Base-by-base conservation (phyloP, 2,329 filamentous ascomycete species). In the Pezicula carpinea region DNA sequence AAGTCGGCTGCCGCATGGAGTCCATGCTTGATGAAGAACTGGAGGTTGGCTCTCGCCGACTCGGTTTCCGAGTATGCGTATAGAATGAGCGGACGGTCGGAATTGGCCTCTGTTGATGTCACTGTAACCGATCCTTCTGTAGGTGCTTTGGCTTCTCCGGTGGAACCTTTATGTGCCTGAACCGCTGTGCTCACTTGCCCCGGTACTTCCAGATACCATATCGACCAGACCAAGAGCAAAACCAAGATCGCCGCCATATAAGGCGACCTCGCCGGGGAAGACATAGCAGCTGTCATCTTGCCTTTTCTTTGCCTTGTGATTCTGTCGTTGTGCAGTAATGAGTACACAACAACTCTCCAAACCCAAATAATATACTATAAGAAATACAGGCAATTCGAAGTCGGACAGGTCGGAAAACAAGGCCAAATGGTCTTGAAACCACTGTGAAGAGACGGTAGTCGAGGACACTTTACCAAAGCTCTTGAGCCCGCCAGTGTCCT, bases 1-100 rank as follows among this genome's bases (percentile, higher is more conserved):
- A 60, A 61, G 43, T 62, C 59, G 2, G 60, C 59, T 4, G 50
- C 50, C 14, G 33, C 55, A 26, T 63, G 59, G n/a, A 62, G 46
- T 18, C 49, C 59, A 47, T 62, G 59, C 3, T 48, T 46, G 26
- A 62, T 46, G 38, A 61, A 63, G 51, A 59, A 63, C 18, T 57
- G 32, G 38, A 62, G 43, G 42, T 62, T 63, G 14, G 41, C 34
- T 14, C 55, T 53, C 11, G 60, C 54, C 17, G 45, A 40, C 15
- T 52, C 41, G 3, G 58, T 55, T 33, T 60, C 55, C 26, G 53
- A 62, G 44, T 61, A 57, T 21, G 58, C 59, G 44, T 62, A 63
- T 10, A 62, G 40, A 15, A 64, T 53, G 4, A 58, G 52, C 3
- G 60, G 57, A 6, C 51, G 44, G 26, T 59, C 46, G 17, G 17